phyloP scores from a whole-genome alignment of 768 basidiomycete genomes.

The Pleurotus djamor region DNA sequence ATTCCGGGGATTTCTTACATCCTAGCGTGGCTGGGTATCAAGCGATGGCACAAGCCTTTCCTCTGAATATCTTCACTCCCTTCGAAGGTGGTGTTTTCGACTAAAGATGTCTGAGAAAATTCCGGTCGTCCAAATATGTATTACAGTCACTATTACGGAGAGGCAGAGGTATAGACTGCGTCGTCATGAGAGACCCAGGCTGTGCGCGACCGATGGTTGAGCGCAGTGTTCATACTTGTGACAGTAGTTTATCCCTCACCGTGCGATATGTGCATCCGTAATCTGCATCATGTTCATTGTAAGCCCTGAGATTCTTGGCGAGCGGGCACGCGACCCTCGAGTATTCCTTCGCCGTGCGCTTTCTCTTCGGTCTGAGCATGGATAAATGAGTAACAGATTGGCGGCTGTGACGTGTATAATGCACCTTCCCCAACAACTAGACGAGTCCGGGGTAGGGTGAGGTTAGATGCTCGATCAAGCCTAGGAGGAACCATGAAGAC shows the following conservation, averaged over 20 bases:
- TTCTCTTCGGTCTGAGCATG: conserved; percentile 35
- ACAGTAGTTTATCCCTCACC: too few species aligned
- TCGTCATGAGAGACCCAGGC: too few species aligned
- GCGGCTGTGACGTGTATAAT: not conserved
- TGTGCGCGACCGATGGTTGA: too few species aligned
- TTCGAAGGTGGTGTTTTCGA: not conserved
- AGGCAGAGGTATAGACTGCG: too few species aligned
- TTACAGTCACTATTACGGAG: too few species aligned
- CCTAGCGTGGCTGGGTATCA: conserved; percentile 44
- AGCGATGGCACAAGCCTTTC: conserved; percentile 38
- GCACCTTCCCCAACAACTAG: conserved; percentile 32
- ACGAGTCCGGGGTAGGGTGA: not conserved
- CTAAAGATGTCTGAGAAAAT: too few species aligned
- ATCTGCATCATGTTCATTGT: not conserved
- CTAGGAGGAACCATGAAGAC: conserved; percentile 7
- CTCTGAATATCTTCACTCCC: conserved; percentile 32
- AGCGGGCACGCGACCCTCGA: conserved; percentile 43
- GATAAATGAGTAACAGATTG: not conserved
- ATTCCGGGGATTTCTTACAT: conserved; percentile 48
- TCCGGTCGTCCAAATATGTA: too few species aligned
- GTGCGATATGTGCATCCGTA: not conserved
- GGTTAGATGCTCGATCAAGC: not conserved
- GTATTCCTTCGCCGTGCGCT: conserved; percentile 51
- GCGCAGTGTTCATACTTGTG: too few species aligned
- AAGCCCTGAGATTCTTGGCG: not conserved